Evolutionary conservation across 2,329 filamentous ascomycete species (phyloP), one percentile per base, ranked within the genome.

Genomic region (Xylariaceae sp.): DNA sequence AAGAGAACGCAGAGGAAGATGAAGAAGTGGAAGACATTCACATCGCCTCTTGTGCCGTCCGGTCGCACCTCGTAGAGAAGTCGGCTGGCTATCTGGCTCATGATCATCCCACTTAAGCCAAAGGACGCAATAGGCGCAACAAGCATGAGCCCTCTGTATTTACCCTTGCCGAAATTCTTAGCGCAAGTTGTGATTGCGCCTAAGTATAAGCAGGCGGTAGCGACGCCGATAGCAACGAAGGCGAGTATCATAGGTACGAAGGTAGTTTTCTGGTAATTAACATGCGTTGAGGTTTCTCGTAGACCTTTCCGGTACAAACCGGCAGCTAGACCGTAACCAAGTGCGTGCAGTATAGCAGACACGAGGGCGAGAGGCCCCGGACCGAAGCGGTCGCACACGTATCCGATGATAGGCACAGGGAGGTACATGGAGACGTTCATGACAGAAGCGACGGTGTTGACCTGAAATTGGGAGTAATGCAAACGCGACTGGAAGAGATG

Each of bases 161-260:
- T 88, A 4, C 90, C 90, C 53, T 87, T 84, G 43, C 91, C 91
- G 71, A 97, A 99, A 71, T 97, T 99, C 82, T 99, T 99, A 33
- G 94, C 94, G 64, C 90, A 96, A 0, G 92, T 95, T 6, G 92
- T 92, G n/a, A 99, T 86, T 2, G 90, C 86, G 44, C 85, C 81
- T 48, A 97, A 77, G 68, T 97, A 99, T 83, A 97, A 90, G 67
- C 82, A 83, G 57, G 87, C 89, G 0, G 92, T 96, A 5, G 83
- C 92, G 54, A 86, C 79, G 1, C 94, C 94, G 50, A 99, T 83
- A 45, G 81, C 79, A 42, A 91, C 77, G 67, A 97, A 99, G 1
- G 90, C 86, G 47, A 89, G 66, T 6, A 96, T 74, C 92, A 99
- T 96, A 59, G 87, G 75, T 57, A 80, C 80, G 59, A 95, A 90